Percentiles rank a stretch among this genome's conserved stretches.
Conservation (phyloP, 192 early-diverging fungal genomes). For the Geranomyces variabilis region DNA sequence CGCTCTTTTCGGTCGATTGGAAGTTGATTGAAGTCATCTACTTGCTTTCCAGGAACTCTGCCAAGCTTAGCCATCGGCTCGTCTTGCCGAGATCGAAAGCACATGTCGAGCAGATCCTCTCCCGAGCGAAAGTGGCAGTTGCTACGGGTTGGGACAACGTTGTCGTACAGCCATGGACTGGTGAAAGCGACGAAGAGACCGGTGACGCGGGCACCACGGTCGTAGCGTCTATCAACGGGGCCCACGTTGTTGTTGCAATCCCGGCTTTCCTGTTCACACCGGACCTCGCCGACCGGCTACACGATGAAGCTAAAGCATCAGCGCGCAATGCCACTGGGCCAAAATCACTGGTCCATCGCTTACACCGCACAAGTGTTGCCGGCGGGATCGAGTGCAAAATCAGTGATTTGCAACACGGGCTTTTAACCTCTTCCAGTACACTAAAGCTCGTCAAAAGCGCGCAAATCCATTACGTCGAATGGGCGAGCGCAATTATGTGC, state of each 20-base stretch:
- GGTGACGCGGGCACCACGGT: too few species aligned
- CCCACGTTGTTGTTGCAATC: background rate
- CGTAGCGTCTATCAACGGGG: background rate
- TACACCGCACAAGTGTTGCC: background rate
- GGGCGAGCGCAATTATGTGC: constrained; percentile 18
- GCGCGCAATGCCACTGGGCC: background rate
- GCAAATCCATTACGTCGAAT: constrained; percentile 19
- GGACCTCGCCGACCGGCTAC: background rate
- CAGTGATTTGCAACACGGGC: background rate
- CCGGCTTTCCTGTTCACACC: background rate
- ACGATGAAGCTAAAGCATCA: background rate
- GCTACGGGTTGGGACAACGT: background rate
- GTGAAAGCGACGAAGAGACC: background rate
- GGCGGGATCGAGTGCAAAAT: background rate
- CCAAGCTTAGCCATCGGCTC: background rate
- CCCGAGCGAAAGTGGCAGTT: background rate
- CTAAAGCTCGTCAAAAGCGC: background rate
- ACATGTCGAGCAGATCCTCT: background rate
- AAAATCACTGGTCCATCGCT: background rate
- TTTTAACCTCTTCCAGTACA: background rate
- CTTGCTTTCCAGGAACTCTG: too few species aligned
- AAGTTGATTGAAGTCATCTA: too few species aligned
- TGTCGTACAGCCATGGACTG: background rate
- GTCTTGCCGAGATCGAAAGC: background rate
- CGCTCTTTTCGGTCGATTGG: too few species aligned